These are phyloP conservation scores for Syzygium grande DNA, from an alignment of 345 rosid genomes.

Conservation along the genomic window DNA sequence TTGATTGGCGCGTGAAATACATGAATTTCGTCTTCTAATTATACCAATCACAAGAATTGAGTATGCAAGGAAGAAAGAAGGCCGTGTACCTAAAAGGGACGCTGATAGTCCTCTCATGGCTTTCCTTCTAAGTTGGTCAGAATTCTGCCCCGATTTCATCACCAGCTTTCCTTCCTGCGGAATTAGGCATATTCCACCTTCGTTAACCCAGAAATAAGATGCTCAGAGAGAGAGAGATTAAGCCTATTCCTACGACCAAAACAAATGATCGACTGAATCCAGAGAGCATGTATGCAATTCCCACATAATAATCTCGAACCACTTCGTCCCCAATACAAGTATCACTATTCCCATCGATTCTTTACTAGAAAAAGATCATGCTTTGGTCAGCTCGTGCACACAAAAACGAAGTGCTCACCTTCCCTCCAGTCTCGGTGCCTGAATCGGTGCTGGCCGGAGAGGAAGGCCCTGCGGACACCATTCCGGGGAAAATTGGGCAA, in stretches of 20 bases:
- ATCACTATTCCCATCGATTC: background rate
- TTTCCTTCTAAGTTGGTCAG: background rate
- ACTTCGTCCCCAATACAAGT: background rate
- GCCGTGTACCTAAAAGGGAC: background rate
- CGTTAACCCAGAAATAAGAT: background rate
- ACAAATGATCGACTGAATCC: background rate
- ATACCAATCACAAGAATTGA: too few species aligned
- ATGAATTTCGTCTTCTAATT: background rate
- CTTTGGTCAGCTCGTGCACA: background rate
- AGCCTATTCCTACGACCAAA: background rate
- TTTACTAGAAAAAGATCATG: background rate
- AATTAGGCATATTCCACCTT: background rate
- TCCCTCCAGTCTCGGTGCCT: background rate
- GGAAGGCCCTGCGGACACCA: background rate
- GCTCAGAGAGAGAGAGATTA: background rate
- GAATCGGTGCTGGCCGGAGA: background rate
- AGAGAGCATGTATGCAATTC: background rate
- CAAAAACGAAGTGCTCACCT: background rate
- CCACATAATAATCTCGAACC: background rate
- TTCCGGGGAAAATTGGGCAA: too few species aligned
- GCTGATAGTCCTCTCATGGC: background rate
- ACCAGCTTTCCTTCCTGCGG: background rate
- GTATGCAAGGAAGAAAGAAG: background rate
- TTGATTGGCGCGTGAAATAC: rapidly evolving
- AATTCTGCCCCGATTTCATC: background rate